Evolutionary conservation across 2,329 filamentous ascomycete species (phyloP).

Genomic region (Paraconiothyrium sp.): DNA sequence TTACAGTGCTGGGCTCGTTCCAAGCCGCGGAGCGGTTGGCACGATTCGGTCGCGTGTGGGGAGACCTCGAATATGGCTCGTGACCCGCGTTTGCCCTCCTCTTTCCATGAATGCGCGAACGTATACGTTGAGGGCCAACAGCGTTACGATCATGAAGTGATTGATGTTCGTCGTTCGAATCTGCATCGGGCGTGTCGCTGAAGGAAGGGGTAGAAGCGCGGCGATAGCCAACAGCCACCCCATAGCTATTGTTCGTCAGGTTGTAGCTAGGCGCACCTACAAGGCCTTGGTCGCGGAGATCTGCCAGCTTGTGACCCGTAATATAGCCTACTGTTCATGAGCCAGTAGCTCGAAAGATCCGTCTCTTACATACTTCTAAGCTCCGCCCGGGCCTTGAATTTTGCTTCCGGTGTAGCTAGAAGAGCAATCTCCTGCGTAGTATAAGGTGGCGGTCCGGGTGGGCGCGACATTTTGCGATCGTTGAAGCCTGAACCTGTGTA

Average conservation of each 20-base stretch:
- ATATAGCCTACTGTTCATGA: slow-evolving; percentile 16
- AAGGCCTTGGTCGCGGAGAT: slow-evolving; percentile 21
- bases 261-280: background rate
- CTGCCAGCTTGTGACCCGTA: slow-evolving; percentile 16
- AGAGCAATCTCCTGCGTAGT: slow-evolving; percentile 35
- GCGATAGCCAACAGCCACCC: background rate
- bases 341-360: slow-evolving; percentile 29
- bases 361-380: slow-evolving; percentile 38
- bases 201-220: slow-evolving; percentile 1
- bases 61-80: slow-evolving; percentile 6
- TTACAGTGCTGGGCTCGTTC: slow-evolving; percentile 6
- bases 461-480: slow-evolving; percentile 29
- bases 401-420: slow-evolving; percentile 32
- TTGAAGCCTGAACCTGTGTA: background rate
- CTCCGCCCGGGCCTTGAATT: slow-evolving; percentile 34
- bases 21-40: background rate
- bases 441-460: slow-evolving; percentile 36
- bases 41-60: background rate
- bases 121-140: slow-evolving; percentile 4
- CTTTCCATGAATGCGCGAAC: background rate
- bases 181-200: slow-evolving; percentile 1
- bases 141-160: background rate
- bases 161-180: background rate
- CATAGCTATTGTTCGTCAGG: slow-evolving; percentile 3
- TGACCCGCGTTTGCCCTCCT: background rate